These are phyloP conservation scores for Nyssa sinensis DNA, from an alignment of 148 eudicot genomes.

Conservation along the genomic window DNA sequence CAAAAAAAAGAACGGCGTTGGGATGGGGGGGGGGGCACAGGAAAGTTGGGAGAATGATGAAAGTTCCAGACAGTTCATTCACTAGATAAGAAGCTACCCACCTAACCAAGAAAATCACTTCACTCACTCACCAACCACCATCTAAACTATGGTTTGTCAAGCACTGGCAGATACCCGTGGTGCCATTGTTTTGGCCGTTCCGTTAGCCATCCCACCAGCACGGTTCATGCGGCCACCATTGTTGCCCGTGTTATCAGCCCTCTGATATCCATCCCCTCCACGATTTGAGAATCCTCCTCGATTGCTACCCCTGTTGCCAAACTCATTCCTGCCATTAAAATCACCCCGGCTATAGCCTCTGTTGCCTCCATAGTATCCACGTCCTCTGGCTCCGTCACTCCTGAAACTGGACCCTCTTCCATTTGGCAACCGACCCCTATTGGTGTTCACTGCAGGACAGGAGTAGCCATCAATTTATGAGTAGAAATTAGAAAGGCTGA, in stretches of 20 bases:
- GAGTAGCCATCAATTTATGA: background rate
- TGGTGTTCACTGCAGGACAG: constrained; percentile 37
- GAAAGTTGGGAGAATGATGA: background rate
- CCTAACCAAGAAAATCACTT: too few relatives aligned
- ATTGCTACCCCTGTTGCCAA: constrained; percentile 47
- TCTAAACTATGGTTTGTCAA: constrained; percentile 24
- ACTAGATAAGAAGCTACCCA: background rate
- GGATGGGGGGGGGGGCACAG: background rate
- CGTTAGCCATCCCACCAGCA: constrained; percentile 37
- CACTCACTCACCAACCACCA: background rate
- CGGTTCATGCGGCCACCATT: constrained; percentile 45
- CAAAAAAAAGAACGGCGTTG: too few relatives aligned
- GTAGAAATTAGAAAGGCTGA: background rate
- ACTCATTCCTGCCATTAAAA: constrained; percentile 46
- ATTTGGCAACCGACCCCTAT: constrained; percentile 53
- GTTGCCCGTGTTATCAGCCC: constrained; percentile 32
- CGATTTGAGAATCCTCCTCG: constrained; percentile 50
- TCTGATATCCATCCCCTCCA: constrained; percentile 57
- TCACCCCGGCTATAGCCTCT: constrained; percentile 68
- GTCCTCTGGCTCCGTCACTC: constrained; percentile 69
- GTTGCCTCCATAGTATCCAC: constrained; percentile 59
- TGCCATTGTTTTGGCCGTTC: constrained; percentile 31
- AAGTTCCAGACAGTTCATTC: background rate
- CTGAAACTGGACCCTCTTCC: constrained; percentile 72
- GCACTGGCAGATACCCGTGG: constrained; percentile 51